A percentile compares a stretch with the other conserved stretches of the same genome.
phyloP scores from a whole-genome alignment of 1,284 basidiomycete genomes.

The Salmacisia buchloeana region DNA sequence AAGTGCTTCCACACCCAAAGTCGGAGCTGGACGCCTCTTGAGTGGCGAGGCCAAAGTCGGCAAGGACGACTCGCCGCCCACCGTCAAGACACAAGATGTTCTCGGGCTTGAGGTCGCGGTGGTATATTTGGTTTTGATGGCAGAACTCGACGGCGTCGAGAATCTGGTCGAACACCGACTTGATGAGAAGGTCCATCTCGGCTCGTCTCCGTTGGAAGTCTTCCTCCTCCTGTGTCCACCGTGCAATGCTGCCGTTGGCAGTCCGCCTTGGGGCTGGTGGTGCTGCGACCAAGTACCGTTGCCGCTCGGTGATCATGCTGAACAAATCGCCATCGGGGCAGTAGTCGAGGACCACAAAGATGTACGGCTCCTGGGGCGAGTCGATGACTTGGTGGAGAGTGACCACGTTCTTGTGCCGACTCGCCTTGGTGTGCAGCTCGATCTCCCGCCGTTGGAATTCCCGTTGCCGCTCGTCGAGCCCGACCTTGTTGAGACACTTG shows the following conservation, averaged over 20 bases:
- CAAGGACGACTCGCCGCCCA: conserved; percentile 77
- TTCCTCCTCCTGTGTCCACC: conserved; percentile 20
- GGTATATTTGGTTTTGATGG: conserved; percentile 70
- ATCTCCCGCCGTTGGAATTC: conserved; percentile 75
- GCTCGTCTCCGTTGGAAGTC: conserved; percentile 15
- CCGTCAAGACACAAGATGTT: conserved; percentile 78
- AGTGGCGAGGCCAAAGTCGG: conserved; percentile 95
- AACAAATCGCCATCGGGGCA: conserved; percentile 87
- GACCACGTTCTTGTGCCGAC: conserved; percentile 74
- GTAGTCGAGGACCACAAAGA: conserved; percentile 63
- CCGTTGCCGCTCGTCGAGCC: conserved; percentile 64
- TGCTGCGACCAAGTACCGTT: conserved; percentile 60
- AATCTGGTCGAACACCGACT: conserved; percentile 55
- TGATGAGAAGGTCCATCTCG: conserved; percentile 41
- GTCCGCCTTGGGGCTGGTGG: conserved; percentile 16
- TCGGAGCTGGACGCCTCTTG: conserved; percentile 79
- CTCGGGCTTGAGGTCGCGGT: conserved; percentile 96
- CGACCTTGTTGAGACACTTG: conserved; percentile 68
- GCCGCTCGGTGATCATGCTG: conserved; percentile 63
- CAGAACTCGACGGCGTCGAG: conserved; percentile 86
- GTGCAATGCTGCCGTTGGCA: conserved; percentile 24
- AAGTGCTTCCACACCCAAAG: conserved; percentile 90
- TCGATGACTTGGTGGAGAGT: conserved; percentile 84
- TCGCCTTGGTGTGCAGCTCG: conserved; percentile 61
- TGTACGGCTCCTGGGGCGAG: conserved; percentile 55